Percentiles rank a stretch among this genome's conserved stretches.
Evolutionary conservation across 345 rosid genomes (phyloP).

Genomic region (Durio zibethinus): DNA sequence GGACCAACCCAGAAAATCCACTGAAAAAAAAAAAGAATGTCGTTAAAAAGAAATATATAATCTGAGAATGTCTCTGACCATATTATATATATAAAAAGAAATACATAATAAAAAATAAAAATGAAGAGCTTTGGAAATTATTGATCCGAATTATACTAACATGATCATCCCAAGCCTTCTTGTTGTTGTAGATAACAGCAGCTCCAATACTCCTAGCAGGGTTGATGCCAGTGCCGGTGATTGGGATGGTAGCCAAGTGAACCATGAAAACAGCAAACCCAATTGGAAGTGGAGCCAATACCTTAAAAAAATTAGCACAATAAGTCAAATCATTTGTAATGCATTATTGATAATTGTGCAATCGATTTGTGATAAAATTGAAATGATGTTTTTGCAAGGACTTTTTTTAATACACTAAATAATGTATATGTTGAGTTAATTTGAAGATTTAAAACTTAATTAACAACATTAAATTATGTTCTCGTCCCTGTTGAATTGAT

Average conservation of each 20-base stretch:
- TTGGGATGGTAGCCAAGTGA: conserved; percentile 85
- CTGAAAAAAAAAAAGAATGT: conserved; percentile 27
- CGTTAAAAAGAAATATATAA: neutral
- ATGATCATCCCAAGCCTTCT: conserved; percentile 73
- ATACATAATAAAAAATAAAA: no score
- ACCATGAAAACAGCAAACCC: conserved; percentile 94
- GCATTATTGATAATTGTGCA: neutral
- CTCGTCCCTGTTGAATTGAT: no score
- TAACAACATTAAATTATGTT: no score
- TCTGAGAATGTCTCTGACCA: no score
- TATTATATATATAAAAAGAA: neutral
- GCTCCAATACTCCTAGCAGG: conserved; percentile 90
- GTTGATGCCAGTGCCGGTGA: conserved; percentile 87
- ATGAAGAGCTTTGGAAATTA: neutral
- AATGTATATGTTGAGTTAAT: no score
- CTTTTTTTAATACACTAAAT: no score
- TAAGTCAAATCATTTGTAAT: neutral
- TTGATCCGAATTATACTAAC: conserved; percentile 30
- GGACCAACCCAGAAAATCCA: conserved; percentile 97
- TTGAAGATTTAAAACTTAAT: no score
- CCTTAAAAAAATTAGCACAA: conserved; percentile 25
- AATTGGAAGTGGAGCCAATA: conserved; percentile 85
- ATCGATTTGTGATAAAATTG: no score
- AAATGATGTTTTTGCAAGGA: neutral
- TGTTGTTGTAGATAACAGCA: conserved; percentile 58